These are phyloP conservation scores for Rhytidiadelphus loreus DNA, from an alignment of 225 moss, liverwort and hornwort species.

Conservation along the genomic window DNA sequence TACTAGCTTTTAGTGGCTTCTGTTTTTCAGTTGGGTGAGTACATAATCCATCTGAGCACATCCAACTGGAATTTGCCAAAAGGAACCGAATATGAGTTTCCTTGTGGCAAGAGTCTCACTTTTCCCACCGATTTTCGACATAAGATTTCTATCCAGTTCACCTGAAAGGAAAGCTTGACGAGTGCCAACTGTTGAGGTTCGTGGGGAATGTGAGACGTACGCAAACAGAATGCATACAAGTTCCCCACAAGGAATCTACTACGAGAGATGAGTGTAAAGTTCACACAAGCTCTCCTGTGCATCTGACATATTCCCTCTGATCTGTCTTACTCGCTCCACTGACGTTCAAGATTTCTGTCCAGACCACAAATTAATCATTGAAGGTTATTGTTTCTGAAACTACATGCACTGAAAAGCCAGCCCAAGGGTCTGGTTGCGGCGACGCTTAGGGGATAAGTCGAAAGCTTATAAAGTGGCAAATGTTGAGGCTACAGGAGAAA, in stretches of 20 bases:
- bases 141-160: background rate
- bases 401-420: background rate
- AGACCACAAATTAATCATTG: too few relatives aligned
- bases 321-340: background rate
- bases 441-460: background rate
- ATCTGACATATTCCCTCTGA: background rate
- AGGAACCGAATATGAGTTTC: background rate
- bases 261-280: background rate
- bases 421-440: background rate
- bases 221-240: background rate
- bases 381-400: too few relatives aligned
- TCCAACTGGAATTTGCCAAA: background rate
- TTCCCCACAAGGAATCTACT: too few relatives aligned
- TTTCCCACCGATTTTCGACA: too few relatives aligned
- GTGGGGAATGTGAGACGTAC: background rate
- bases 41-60: background rate
- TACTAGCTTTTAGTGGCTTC: background rate
- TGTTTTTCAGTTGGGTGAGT: background rate
- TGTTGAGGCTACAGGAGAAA: background rate
- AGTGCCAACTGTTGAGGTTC: background rate
- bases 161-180: background rate
- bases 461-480: background rate
- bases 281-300: background rate
- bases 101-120: background rate
- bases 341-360: background rate